Base-by-base conservation (phyloP, 2,329 filamentous ascomycete species). In the Monosporascus sp. region DNA sequence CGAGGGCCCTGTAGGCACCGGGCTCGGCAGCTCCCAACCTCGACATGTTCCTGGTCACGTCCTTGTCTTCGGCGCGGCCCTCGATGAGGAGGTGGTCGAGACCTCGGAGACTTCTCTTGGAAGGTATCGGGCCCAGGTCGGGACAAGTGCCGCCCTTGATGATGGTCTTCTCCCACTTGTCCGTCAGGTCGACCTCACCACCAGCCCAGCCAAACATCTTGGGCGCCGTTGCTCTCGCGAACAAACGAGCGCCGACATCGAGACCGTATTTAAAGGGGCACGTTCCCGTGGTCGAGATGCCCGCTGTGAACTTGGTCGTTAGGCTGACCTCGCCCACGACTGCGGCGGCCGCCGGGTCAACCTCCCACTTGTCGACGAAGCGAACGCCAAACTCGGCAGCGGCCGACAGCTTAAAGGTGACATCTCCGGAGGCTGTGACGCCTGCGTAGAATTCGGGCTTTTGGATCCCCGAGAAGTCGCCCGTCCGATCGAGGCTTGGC, bases 361-460 rank as follows among this genome's bases (percentile, higher is more conserved):
- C 50, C 35, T 59, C 43, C 57, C 57, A 62, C 18, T 27, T 39
- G 7, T 55, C 41, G 18, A 50, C 56, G 49, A 63, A 62, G 47
- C 54, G 55, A 24, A 63, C 52, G 46, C 61, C 60, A 44, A 63
- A 63, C 50, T 57, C 57, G 31, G 57, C 52, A 7, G 59, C 56
- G 3, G 61, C 54, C 51, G 54, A 57, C 5, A 60, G n/a, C 39
- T 58, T 56, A 24, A 50, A 49, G 35, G 51, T 58, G 35, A 62
- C 47, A 24, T 62, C 54, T 22, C 59, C 54, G 8, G 37, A 48
- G 25, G 49, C 61, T 1, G 41, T 35, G 52, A 63, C 59, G 18
- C 59, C 58, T 17, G 55, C 56, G 35, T 64, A 60, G 53, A 63
- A 61, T 14, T 58, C 48, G 6, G 61, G 61, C 47, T 56, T 52